Percentiles rank a stretch among this genome's conserved stretches.
phyloP scores from a whole-genome alignment of 2,329 filamentous ascomycete species.

The Cercospora beticola region DNA sequence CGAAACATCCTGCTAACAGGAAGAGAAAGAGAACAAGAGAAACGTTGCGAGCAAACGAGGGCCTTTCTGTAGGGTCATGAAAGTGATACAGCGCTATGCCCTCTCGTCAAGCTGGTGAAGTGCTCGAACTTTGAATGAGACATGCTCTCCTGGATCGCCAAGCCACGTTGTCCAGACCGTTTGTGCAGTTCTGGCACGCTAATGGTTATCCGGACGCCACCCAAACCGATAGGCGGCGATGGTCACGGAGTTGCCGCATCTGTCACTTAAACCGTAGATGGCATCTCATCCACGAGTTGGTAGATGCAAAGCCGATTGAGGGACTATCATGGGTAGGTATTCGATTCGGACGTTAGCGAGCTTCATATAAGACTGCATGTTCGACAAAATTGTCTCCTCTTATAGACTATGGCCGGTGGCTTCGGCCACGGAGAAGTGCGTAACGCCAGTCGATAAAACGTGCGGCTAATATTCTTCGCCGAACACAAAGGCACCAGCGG shows the following conservation, averaged over 20 bases:
- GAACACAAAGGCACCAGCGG: neutral
- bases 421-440: neutral
- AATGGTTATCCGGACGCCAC: neutral
- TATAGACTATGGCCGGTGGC: neutral
- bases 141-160: slow-evolving; percentile 2
- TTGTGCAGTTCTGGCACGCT: neutral
- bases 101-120: neutral
- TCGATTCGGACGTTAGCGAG: neutral
- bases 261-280: neutral
- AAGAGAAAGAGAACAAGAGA: neutral
- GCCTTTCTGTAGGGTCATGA: neutral
- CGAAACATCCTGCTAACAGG: neutral
- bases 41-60: neutral
- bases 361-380: neutral
- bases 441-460: neutral
- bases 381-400: neutral
- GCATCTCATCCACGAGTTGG: neutral
- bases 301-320: neutral
- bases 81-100: neutral
- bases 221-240: neutral
- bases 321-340: neutral
- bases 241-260: neutral
- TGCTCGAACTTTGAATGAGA: neutral
- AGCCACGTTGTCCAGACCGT: slow-evolving; percentile 1
- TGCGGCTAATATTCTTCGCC: neutral